Percentiles rank a stretch among this genome's conserved stretches.
Conservation (phyloP, 2,329 filamentous ascomycete species). For the Cercospora zeae-maydis region DNA sequence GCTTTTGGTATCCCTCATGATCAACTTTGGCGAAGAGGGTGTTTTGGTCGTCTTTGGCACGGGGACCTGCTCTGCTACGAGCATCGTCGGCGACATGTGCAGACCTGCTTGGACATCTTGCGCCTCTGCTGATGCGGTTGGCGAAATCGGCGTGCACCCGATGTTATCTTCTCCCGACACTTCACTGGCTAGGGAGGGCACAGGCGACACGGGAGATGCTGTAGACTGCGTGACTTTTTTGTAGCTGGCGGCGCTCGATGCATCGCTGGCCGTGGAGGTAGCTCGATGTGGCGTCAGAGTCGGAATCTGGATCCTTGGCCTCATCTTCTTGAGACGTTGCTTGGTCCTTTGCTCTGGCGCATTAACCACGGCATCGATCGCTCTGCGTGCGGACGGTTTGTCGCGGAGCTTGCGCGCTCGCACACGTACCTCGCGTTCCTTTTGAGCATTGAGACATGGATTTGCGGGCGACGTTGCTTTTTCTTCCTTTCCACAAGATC, state of each 20-base stretch:
- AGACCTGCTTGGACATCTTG: constrained; percentile 12
- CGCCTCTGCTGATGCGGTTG: constrained; percentile 23
- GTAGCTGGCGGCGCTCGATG: constrained; percentile 32
- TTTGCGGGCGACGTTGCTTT: constrained; percentile 16
- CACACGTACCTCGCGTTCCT: constrained; percentile 34
- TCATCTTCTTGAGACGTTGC: constrained; percentile 31
- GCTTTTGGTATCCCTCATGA: constrained; percentile 29
- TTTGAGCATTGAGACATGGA: constrained; percentile 23
- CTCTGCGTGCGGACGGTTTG: constrained; percentile 23
- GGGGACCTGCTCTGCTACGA: constrained; percentile 36
- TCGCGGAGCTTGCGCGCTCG: constrained; percentile 37
- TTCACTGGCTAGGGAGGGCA: constrained; percentile 26
- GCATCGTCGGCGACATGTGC: constrained; percentile 35
- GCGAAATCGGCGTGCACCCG: constrained; percentile 30
- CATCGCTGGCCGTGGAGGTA: constrained; percentile 27
- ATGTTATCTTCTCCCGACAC: constrained; percentile 23
- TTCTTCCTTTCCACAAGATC: constrained; percentile 26
- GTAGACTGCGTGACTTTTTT: constrained; percentile 31
- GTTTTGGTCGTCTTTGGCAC: constrained; percentile 27
- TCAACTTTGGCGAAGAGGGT: constrained; percentile 30
- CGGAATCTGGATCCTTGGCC: constrained; percentile 34
- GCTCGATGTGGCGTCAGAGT: constrained; percentile 28
- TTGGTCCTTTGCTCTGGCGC: constrained; percentile 20
- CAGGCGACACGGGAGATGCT: constrained; percentile 30
- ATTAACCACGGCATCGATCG: constrained; percentile 31